Evolutionary conservation across 2,329 filamentous ascomycete genomes (phyloP).

Genomic region (Epichloe typhina): DNA sequence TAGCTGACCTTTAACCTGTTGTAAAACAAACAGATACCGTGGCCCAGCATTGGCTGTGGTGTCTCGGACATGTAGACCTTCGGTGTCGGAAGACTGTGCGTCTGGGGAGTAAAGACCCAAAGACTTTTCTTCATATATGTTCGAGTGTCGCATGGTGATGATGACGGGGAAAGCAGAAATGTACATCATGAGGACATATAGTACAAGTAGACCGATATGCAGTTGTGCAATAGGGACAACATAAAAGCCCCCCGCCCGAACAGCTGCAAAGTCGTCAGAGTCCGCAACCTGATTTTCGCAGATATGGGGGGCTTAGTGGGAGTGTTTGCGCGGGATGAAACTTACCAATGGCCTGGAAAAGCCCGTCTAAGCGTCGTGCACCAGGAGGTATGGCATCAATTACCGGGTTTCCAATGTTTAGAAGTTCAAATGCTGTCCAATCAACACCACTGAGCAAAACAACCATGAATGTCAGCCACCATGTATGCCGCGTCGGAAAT

Average conservation of each 20-base stretch:
- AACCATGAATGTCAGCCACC: slow-evolving; percentile 47
- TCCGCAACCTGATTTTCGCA: neutral
- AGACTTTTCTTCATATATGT: slow-evolving; percentile 42
- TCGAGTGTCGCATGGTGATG: slow-evolving; percentile 39
- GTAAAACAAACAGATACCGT: slow-evolving; percentile 28
- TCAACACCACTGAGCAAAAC: slow-evolving; percentile 29
- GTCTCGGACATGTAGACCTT: neutral
- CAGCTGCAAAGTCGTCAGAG: slow-evolving; percentile 23
- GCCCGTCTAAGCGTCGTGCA: slow-evolving; percentile 46
- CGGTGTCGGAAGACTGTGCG: neutral
- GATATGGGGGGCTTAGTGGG: neutral
- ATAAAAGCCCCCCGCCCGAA: slow-evolving; percentile 53
- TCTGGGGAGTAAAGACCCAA: slow-evolving; percentile 38
- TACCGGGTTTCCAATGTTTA: slow-evolving; percentile 48
- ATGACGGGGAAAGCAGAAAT: slow-evolving; percentile 50
- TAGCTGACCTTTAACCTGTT: slow-evolving; percentile 50
- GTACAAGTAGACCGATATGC: slow-evolving; percentile 44
- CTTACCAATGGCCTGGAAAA: slow-evolving; percentile 49
- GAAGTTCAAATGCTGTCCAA: slow-evolving; percentile 52
- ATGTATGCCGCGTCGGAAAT: slow-evolving; percentile 50
- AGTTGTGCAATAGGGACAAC: slow-evolving; percentile 45
- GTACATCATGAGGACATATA: slow-evolving; percentile 55
- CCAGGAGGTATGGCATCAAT: slow-evolving; percentile 37
- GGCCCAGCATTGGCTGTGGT: neutral
- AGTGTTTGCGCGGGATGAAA: neutral